Evolutionary conservation across 768 basidiomycete genomes (phyloP).

Genomic region (Calvatia gigantea): DNA sequence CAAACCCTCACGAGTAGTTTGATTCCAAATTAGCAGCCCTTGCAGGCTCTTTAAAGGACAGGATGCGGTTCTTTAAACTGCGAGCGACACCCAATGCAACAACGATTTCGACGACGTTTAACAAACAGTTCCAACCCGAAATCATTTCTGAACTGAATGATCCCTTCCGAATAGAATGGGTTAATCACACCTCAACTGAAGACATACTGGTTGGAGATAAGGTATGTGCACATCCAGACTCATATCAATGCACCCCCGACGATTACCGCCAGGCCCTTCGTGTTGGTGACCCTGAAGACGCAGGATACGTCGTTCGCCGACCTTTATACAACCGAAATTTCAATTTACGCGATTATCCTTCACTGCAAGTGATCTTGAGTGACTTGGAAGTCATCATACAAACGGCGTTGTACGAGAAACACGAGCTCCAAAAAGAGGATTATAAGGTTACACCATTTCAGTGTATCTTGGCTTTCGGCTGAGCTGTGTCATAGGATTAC

Average conservation of each 20-base stretch:
- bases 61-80: constrained; percentile 86
- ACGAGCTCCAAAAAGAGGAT: constrained; percentile 49
- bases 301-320: constrained; percentile 75
- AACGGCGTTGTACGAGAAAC: constrained; percentile 54
- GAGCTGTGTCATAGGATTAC: constrained; percentile 56
- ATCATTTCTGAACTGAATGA: constrained; percentile 85
- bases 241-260: not conserved
- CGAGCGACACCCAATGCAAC: constrained; percentile 69
- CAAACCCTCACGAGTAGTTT: constrained; percentile 48
- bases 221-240: constrained; percentile 30
- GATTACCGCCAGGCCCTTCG: constrained; percentile 53
- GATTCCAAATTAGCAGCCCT: constrained; percentile 74
- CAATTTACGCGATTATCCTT: constrained; percentile 77
- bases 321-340: constrained; percentile 81
- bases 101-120: constrained; percentile 71
- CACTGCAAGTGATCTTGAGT: constrained; percentile 63
- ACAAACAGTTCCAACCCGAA: constrained; percentile 81
- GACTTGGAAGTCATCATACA: constrained; percentile 75
- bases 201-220: constrained; percentile 69
- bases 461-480: not conserved
- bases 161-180: constrained; percentile 83
- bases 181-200: constrained; percentile 45
- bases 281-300: constrained; percentile 61
- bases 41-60: constrained; percentile 67
- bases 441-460: constrained; percentile 49